phyloP scores from a whole-genome alignment of 371 early-diverging fungal genomes.

The Gilbertella persicaria region DNA sequence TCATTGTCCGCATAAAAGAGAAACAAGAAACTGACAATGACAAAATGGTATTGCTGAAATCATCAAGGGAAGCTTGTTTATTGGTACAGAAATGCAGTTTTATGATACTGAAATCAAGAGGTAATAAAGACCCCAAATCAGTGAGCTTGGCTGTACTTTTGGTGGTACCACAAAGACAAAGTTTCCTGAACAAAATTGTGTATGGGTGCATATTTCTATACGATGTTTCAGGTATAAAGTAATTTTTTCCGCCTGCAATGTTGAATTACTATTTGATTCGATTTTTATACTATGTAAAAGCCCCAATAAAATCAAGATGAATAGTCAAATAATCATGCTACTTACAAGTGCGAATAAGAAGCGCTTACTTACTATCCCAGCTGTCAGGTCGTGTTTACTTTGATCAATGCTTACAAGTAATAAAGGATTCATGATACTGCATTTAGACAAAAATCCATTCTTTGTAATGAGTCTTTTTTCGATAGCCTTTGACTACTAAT shows the following conservation, averaged over 20 bases:
- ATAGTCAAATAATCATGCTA: constrained; percentile 14
- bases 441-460: constrained; percentile 81
- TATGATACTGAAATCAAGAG: too few relatives aligned
- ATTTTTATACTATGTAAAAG: constrained; percentile 96
- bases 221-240: constrained; percentile 88
- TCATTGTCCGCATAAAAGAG: background rate
- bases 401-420: constrained; percentile 87
- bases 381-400: constrained; percentile 76
- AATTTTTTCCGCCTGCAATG: constrained; percentile 75
- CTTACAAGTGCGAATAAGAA: background rate
- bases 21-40: too few relatives aligned
- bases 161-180: constrained; percentile 26
- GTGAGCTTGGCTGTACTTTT: constrained; percentile 9
- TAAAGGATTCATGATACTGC: constrained; percentile 95
- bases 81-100: background rate
- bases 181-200: constrained; percentile 20
- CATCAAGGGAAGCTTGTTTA: too few relatives aligned
- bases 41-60: too few relatives aligned
- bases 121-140: constrained; percentile 16
- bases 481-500: constrained; percentile 78
- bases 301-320: constrained; percentile 80
- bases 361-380: constrained; percentile 81
- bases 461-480: constrained; percentile 75
- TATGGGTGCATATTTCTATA: constrained; percentile 67
- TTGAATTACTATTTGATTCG: constrained; percentile 90